A percentile compares a stretch with the other conserved stretches of the same genome.
Evolutionary conservation across 2,329 filamentous ascomycete species (phyloP).

Genomic region (Didymella pomorum): DNA sequence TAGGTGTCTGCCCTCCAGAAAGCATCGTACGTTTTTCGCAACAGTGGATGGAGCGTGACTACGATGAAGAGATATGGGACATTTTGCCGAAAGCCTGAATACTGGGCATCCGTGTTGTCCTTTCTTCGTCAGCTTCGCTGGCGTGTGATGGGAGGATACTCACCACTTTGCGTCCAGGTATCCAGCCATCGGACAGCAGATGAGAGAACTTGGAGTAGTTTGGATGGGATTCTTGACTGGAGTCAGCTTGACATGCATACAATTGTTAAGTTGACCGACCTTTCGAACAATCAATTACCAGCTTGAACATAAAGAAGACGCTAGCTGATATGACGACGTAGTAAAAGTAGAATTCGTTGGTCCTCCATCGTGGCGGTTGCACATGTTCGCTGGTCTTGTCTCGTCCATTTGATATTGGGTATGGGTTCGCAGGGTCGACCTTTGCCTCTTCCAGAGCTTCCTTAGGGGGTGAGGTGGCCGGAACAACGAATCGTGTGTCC

Average conservation of each 20-base stretch:
- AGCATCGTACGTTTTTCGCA: slow-evolving; percentile 75
- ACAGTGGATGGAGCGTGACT: slow-evolving; percentile 78
- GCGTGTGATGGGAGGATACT: slow-evolving; percentile 23
- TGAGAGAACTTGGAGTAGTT: slow-evolving; percentile 78
- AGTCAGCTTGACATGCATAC: slow-evolving; percentile 12
- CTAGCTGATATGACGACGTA: slow-evolving; percentile 70
- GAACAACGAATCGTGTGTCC: slow-evolving; percentile 75
- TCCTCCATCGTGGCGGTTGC: slow-evolving; percentile 80
- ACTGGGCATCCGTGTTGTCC: slow-evolving; percentile 92
- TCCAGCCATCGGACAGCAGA: slow-evolving; percentile 83
- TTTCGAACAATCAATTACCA: slow-evolving; percentile 84
- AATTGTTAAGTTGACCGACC: slow-evolving; percentile 58
- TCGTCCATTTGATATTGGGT: slow-evolving; percentile 35
- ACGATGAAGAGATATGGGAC: slow-evolving; percentile 80
- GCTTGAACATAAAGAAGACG: slow-evolving; percentile 89
- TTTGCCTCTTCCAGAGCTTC: slow-evolving; percentile 47
- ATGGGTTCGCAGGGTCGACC: slow-evolving; percentile 44
- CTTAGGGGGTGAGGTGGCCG: slow-evolving; percentile 70
- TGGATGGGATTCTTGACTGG: slow-evolving; percentile 73
- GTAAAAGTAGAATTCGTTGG: slow-evolving; percentile 86
- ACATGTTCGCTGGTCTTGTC: slow-evolving; percentile 52
- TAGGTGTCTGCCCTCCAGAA: slow-evolving; percentile 55
- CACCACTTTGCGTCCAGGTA: slow-evolving; percentile 88
- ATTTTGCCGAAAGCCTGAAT: slow-evolving; percentile 83
- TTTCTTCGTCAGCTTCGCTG: slow-evolving; percentile 45